Base-by-base conservation (phyloP, 495 filamentous ascomycete genomes). In the Mycothermus thermophilus region DNA sequence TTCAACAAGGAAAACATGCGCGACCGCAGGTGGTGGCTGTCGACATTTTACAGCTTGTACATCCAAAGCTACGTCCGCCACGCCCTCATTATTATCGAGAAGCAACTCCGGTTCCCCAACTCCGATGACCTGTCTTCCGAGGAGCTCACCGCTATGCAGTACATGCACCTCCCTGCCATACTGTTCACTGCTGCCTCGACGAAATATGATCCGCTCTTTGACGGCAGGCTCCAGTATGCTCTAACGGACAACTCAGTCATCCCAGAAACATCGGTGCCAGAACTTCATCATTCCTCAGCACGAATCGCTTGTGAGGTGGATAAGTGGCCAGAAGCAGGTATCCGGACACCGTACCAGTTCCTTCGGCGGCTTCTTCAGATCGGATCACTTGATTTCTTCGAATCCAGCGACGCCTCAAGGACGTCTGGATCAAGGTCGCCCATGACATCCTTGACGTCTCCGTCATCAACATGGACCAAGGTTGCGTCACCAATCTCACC, bases 1-100 rank as follows among this genome's bases (percentile, higher is more conserved):
- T 59, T 59, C 42, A 53, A 57, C 36, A 59, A 59, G 37, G 48
- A 51, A 24, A 59, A 59, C 10, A 53, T 59, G 48, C 39, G 51
- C 5, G 50, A 51, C 24, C 37, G 50, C 26, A 37, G 46, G 8
- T 59, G 53, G 53, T 52, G 55, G 50, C 17, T 57, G 4, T 57
- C 53, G 34, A 52, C 48, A 9, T 59, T 55, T 32, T 59, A 55
- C 40, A 55, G 51, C 30, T 32, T 59, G 3, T 57, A 41, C 33
- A 57, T 59, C 40, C 55, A 57, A 38, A 51, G 48, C 36, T 48
- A 51, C 27, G 53, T 57, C 6, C 42, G 54, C 12, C 48, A 55
- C 15, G 52, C 52, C 11, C 23, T 58, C 15, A 45, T 53, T 5
- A 35, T 28, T 17, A 54, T 58, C 12, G 51, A 54, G 23, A 51